These are phyloP conservation scores for Arthrobotrys sphaeroides DNA, from an alignment of 2,329 filamentous ascomycete species.

Conservation along the genomic window DNA sequence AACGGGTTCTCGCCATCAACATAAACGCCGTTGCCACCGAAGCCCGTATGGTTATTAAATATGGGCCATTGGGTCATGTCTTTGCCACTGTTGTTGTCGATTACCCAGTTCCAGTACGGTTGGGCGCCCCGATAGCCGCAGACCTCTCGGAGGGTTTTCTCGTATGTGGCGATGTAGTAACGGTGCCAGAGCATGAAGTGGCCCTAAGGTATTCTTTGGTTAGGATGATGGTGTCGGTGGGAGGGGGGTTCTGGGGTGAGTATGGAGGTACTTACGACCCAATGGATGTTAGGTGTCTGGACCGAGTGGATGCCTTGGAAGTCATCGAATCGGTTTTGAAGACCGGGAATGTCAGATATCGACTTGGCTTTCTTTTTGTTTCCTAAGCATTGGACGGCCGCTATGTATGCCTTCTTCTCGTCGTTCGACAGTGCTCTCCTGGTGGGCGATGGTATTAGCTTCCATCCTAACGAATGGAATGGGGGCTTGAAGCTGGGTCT, in stretches of 20 bases:
- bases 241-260: neutral
- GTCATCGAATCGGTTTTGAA: constrained; percentile 61
- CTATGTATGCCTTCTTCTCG: constrained; percentile 60
- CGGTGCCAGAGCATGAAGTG: constrained; percentile 64
- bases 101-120: constrained; percentile 61
- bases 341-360: constrained; percentile 59
- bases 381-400: constrained; percentile 62
- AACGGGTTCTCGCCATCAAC: constrained; percentile 57
- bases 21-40: constrained; percentile 60
- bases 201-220: constrained; percentile 54
- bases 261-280: constrained; percentile 55
- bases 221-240: neutral
- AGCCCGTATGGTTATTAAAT: constrained; percentile 58
- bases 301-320: constrained; percentile 62
- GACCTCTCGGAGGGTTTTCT: constrained; percentile 62
- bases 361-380: constrained; percentile 59
- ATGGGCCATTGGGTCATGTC: constrained; percentile 54
- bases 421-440: constrained; percentile 54
- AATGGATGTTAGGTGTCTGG: constrained; percentile 60
- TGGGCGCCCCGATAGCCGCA: constrained; percentile 64
- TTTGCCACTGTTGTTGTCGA: constrained; percentile 58
- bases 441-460: neutral
- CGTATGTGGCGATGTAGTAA: constrained; percentile 62
- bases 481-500: neutral
- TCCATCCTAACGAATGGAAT: neutral